Conservation (phyloP, 139 green algal genomes). For the Bryopsis sp. region DNA sequence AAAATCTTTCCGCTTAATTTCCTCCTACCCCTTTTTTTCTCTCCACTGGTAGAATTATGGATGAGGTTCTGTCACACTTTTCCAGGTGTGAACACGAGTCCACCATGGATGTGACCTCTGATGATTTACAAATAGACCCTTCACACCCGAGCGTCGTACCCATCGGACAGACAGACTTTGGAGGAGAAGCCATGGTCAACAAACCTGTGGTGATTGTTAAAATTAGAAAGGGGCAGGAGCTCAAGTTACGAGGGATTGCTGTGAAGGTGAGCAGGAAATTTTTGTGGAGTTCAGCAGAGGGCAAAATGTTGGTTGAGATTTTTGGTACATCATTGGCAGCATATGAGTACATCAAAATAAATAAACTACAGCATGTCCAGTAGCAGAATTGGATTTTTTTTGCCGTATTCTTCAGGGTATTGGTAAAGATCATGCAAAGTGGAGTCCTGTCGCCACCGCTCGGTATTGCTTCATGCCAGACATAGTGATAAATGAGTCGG, state of each 20-base stretch:
- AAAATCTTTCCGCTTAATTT: no score
- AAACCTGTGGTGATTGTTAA: constrained; percentile 83
- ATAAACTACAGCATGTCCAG: neutral
- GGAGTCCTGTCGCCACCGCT: constrained; percentile 87
- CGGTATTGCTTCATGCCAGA: no score
- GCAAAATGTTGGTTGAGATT: no score
- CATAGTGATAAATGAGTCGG: no score
- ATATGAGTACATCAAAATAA: neutral
- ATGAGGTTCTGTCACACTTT: no score
- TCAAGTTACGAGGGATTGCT: constrained; percentile 76
- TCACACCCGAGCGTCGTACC: constrained; percentile 19
- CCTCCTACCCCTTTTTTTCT: no score
- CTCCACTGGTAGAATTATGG: no score
- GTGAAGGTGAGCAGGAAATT: constrained; percentile 14
- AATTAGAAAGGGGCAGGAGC: constrained; percentile 58
- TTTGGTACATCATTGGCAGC: no score
- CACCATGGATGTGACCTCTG: constrained; percentile 23
- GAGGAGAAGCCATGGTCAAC: constrained; percentile 9
- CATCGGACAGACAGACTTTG: constrained; percentile 20
- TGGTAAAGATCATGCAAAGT: constrained; percentile 98
- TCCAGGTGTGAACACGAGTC: constrained; percentile 14
- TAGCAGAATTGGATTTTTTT: neutral
- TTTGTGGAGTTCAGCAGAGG: no score
- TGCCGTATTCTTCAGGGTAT: constrained; percentile 64
- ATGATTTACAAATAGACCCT: neutral